These are phyloP conservation scores for Tetrapyrgos nigripes DNA, from an alignment of 1,284 basidiomycete species.

Conservation along the genomic window DNA sequence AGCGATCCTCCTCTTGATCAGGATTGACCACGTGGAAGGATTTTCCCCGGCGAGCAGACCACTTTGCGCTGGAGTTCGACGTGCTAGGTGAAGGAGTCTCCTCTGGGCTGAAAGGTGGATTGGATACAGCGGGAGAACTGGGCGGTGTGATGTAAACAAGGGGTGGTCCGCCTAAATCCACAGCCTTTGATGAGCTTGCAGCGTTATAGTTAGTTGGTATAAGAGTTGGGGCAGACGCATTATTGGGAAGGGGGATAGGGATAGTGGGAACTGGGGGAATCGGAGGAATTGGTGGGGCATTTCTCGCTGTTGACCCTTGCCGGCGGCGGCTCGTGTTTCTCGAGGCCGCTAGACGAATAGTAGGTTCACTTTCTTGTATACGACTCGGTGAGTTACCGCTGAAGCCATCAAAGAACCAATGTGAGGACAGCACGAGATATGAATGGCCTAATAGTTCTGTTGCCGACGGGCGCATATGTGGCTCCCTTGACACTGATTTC, in stretches of 20 bases:
- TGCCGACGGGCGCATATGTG: constrained; percentile 81
- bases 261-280: neutral
- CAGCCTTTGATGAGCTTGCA: neutral
- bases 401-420: constrained; percentile 69
- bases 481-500: constrained; percentile 59
- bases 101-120: constrained; percentile 17
- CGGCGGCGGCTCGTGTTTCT: constrained; percentile 5
- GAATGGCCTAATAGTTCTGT: constrained; percentile 76
- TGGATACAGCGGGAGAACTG: constrained; percentile 30
- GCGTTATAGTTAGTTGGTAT: constrained; percentile 1
- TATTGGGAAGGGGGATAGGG: neutral
- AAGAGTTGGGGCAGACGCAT: constrained; percentile 13
- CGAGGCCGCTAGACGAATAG: constrained; percentile 6
- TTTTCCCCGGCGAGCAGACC: constrained; percentile 23
- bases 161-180: constrained; percentile 33
- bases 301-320: constrained; percentile 4
- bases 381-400: constrained; percentile 15
- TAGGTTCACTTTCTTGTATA: neutral
- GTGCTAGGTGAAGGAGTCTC: constrained; percentile 22
- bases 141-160: constrained; percentile 44
- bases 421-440: constrained; percentile 73
- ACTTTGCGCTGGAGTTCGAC: constrained; percentile 31
- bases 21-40: constrained; percentile 38
- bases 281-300: constrained; percentile 11
- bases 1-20: constrained; percentile 24